Conservation (phyloP, 352 stramenopile genomes). For the Stephanocyclus meneghinianus region DNA sequence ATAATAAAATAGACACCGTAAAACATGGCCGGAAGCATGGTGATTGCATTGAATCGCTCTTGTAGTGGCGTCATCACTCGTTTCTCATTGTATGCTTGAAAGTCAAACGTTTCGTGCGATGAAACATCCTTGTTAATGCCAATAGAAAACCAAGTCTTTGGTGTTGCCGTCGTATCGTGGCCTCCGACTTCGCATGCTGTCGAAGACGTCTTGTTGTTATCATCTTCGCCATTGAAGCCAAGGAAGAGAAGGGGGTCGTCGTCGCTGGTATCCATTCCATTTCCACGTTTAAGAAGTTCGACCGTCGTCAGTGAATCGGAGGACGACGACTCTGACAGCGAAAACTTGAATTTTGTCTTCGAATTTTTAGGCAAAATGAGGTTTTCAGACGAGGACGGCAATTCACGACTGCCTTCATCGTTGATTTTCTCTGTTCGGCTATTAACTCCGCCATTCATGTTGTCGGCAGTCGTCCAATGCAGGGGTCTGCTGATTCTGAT, state of each 20-base stretch:
- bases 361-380: background rate
- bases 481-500: too few species aligned
- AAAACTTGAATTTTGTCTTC: background rate
- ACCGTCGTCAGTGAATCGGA: background rate
- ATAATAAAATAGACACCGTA: conserved; percentile 66
- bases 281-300: conserved; percentile 2
- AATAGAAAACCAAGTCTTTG: background rate
- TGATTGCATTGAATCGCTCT: conserved; percentile 71
- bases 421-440: background rate
- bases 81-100: conserved; percentile 56
- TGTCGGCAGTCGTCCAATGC: background rate
- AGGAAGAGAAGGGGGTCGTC: conserved; percentile 21
- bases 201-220: background rate
- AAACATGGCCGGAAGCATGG: conserved; percentile 60
- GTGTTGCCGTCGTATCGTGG: background rate
- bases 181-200: background rate
- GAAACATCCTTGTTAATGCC: background rate
- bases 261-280: background rate
- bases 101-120: conserved; percentile 34
- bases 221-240: background rate
- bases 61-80: conserved; percentile 71
- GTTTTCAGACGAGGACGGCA: background rate
- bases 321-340: background rate
- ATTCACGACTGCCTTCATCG: background rate
- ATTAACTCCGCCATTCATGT: background rate